Base-by-base conservation (phyloP, 306 rosid species). In the Spatholobus suberectus region DNA sequence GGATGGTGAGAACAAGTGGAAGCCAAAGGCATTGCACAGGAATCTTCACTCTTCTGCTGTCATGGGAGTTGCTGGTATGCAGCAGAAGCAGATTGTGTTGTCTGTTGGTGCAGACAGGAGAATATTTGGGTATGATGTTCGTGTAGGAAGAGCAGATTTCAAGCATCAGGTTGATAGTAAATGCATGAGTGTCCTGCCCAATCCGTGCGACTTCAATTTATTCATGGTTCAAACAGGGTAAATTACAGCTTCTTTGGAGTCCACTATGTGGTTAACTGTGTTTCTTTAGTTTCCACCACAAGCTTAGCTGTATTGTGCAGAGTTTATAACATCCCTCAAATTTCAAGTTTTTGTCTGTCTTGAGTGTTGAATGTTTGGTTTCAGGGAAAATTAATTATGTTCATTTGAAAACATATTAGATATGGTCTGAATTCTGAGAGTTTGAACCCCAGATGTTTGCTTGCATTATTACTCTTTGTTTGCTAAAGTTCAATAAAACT, bases 161-260 rank as follows among this genome's bases (percentile, higher is more conserved):
- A 94, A 70, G 88, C 97, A 92, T 91, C 97, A 91, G 84, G 85
- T 96, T 55, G 99, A 96, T 74, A 94, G 94, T 78, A 96, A 96
- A 91, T 96, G 99, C 99, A 92, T 96, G 98, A 96, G 96, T 79
- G 92, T 91, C 57, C 63, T 96, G 82, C 99, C 98, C 58, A 96
- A 96, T 85, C 98, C 99, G 0, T 67, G 92, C 8, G 99, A 96
- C 86, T 96, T 92, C 76, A 96, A 96, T 88, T 87, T 96, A 26
- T 96, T 94, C 86, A 93, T 96, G 98, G 99, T 96, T 80, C 99
- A 94, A 86, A 91, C 97, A 4, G 98, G 92, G 99, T 94, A 84
- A 86, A 85, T 69, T 65, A 5, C 26, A 9, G 21, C 61, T 82
- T n/a, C 67, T 74, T 82, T 59, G 35, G 44, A 40, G 34, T 70